phyloP scores from a whole-genome alignment of 108 stramenopile genomes.

The Aurantiochytrium sp. region DNA sequence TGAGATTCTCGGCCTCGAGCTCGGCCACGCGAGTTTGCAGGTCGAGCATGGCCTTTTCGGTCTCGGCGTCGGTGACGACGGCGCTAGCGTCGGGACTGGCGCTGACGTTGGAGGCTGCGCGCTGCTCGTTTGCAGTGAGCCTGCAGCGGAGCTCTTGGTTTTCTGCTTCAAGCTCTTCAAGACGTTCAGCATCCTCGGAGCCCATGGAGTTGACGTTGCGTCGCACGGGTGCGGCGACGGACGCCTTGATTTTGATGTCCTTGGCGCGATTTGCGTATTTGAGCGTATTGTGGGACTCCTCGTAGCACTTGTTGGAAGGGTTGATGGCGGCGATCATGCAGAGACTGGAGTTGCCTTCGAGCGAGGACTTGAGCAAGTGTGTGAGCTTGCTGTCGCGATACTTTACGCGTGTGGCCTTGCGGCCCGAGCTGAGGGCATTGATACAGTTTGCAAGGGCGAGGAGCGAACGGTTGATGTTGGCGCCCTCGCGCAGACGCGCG shows the following conservation, averaged over 20 bases:
- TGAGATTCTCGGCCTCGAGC: background rate
- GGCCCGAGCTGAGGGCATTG: conserved; percentile 41
- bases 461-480: conserved; percentile 56
- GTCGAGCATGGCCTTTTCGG: background rate
- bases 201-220: background rate
- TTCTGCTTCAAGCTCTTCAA: background rate
- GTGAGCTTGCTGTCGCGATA: conserved; percentile 63
- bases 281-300: conserved; percentile 58
- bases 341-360: conserved; percentile 43
- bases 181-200: background rate
- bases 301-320: conserved; percentile 45
- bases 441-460: conserved; percentile 61
- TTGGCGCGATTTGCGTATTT: conserved; percentile 61
- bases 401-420: conserved; percentile 38
- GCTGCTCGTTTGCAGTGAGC: background rate
- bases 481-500: conserved; percentile 44
- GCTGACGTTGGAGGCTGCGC: background rate
- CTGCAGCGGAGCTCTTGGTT: background rate
- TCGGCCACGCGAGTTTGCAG: background rate
- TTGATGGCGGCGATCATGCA: conserved; percentile 56
- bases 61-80: background rate
- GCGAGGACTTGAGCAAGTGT: conserved; percentile 48
- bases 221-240: background rate
- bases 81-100: background rate
- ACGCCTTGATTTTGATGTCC: conserved; percentile 39